Base-by-base conservation (phyloP, 2,329 filamentous ascomycete species). In the Acrocalymma vagum region DNA sequence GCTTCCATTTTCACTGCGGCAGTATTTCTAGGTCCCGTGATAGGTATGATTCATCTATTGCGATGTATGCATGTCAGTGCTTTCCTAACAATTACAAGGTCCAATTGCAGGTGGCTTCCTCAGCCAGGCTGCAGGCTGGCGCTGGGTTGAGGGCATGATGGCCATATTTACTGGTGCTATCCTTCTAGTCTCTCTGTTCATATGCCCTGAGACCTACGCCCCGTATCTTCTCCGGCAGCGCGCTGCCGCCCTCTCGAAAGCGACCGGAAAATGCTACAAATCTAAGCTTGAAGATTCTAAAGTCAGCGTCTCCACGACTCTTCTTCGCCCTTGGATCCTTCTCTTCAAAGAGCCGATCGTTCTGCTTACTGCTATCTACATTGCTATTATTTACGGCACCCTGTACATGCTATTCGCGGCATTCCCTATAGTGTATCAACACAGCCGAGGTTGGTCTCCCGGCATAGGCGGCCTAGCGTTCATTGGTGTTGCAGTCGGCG, bases 201-300 rank as follows among this genome's bases (percentile, higher is more conserved):
- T 80, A 45, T 76, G 87, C 18, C 85, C 85, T 0, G 85, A 88
- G 70, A 88, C 85, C 0, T 81, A 75, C 43, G 67, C 76, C 0
- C 72, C 77, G 3, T 85, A 78, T 44, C 82, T 88, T 48, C 78
- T 88, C 4, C 75, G 82, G 35, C 79, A 78, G 18, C 81, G 84
- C 5, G 83, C 84, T 2, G 60, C 71, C 35, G 79, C 82, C 9
- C 74, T 88, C 5, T 78, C 85, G 35, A 81, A 78, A 55, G 67
- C 80, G 26, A 86, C 82, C 0, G 82, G 81, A 14, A 76, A 79
- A 61, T 18, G 69, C 50, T 66, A 45, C 65, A 84, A 84, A 77
- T 29, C 80, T 4, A 79, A 80, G 22, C 10, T 34, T 22, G 28
- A n/a, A n/a, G n/a, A 39, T 20, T 13, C 34, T 16, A 15, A 53